Evolutionary conservation across 805 yeast genomes (phyloP), one percentile per base, ranked within the genome.

Genomic region (Candida caryicola): DNA sequence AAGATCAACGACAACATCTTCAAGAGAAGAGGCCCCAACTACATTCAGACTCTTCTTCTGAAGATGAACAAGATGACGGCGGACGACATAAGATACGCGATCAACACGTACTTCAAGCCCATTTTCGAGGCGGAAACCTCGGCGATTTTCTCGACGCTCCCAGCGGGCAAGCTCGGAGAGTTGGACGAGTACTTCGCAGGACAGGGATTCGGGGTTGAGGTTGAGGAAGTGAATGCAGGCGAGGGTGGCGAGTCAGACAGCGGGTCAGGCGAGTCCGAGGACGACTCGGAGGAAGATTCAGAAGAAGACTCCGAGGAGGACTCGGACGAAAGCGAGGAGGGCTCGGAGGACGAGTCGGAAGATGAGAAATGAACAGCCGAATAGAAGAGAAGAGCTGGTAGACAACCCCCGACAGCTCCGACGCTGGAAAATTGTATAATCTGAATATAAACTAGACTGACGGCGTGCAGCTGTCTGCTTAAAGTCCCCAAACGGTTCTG

Each of bases 1-100:
- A 85, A 81, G 54, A 85, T 81, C 49, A 58, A 72, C 31, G 91
- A 88, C 59, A 73, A 76, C 43, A 73, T 80, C 18, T 67, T 89
- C 52, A 74, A 77, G 51, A 74, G 77, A 47, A 71, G 95, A 44
- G 95, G 95, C 1, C 79, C 85, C 2, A 58, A 80, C 41, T 87
- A 76, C 55, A 77, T 74, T 41, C 61, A 64, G 15, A 60, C 53
- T 29, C 76, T 83, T 40, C 71, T 90, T 57, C 58, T 62, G 14
- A 69, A 66, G 33, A 61, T 89, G 45, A 72, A 75, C 29, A 46
- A 62, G 9, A 73, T 83, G 13, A 77, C 82, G 0, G 62, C 64
- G 13, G 74, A 71, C 0, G 85, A 85, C 40, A 59, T 81, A 46
- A 57, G 68, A 4, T 55, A 66, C 46, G 61, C 65, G 2, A 64